Base-by-base conservation (phyloP, 1,284 basidiomycete genomes). In the Rhodotorula sp. region DNA sequence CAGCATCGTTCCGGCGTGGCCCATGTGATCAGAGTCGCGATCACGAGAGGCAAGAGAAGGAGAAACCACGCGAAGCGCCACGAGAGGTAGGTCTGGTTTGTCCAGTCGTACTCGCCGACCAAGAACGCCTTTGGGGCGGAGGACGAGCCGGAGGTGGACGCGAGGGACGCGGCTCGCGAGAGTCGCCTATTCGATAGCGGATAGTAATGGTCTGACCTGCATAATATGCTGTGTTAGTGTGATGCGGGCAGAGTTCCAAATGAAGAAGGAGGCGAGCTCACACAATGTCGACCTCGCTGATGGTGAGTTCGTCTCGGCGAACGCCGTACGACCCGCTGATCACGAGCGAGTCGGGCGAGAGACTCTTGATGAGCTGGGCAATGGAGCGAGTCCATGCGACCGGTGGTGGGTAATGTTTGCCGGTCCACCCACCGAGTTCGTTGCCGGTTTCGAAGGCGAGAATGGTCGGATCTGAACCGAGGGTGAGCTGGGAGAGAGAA, bases 361-460 rank as follows among this genome's bases (percentile, higher is more conserved):
- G 76, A 18, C 64, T 72, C 55, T 82, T 82, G 19, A 82, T 66
- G 28, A 79, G 74, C 55, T 70, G 63, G 7, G 77, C 77, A 62
- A 82, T 79, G 16, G 79, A 76, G 23, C 76, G 74, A 31, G 80
- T 81, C 81, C 82, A 82, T 21, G 74, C 75, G 23, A 77, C 71
- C 1, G 80, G 78, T 0, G 82, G 77, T 12, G 73, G 68, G 31
- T 64, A 77, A 21, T 76, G 67, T 2, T 72, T 71, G 28, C 77
- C 79, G 1, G 70, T 68, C 48, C 66, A 76, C 4, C 68, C 77
- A 14, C 79, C 74, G 18, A 82, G 78, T 60, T 83, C 81, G 69
- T 83, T 82, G 10, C 82, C 82, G 0, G 81, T 80, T 60, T 83
- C 82, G 76, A 81, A 81, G 2, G 77, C 80, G 61, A 76, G 57